Base-by-base conservation (phyloP, 371 early-diverging fungal genomes). In the Thermomucor indicae-seudaticae region DNA sequence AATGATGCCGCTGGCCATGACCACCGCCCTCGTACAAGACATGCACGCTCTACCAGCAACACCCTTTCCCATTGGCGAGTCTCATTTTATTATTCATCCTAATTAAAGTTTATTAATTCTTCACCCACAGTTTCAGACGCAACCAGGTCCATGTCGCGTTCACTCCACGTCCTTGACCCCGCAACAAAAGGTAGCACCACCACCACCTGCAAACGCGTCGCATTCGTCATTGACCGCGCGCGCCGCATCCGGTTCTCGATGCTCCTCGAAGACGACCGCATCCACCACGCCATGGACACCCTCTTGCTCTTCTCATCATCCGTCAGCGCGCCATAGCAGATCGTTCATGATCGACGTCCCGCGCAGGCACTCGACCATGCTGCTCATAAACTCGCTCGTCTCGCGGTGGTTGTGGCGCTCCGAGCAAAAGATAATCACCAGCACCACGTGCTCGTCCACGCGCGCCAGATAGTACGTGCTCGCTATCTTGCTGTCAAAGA, bases 381-480 rank as follows among this genome's bases (percentile, higher is more conserved):
- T 53, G 17, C 53, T 75, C 55, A 85, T 61, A 41, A 82, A 83
- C 10, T 81, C 81, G 51, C 70, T 55, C 16, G 79, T 76, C 30
- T 85, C 83, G 0, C 72, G 68, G 25, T 67, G 65, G 1, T 55
- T 54, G 55, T 82, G 85, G 22, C 70, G 70, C 44, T 83, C 85
- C 8, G 73, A 47, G n/a, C n/a, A n/a, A 62, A 75, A 85, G 30
- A 85, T 77, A 34, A 81, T 70, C 2, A 81, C 70, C 16, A 81
- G 62, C 0, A 75, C 72, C n/a, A 73, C 81, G 51, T 79, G 81
- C 3, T 57, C 60, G 46, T 85, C 85, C 0, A 78, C 61, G 3
- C 78, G 78, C 44, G 80, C 68, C 6, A 83, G 53, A 42, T 85
- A 85, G 34, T 83, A 85, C 2, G 80, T 79, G 39, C 78, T 75